phyloP scores from a whole-genome alignment of 2,329 filamentous ascomycete species.

The Paecilomyces variotii region DNA sequence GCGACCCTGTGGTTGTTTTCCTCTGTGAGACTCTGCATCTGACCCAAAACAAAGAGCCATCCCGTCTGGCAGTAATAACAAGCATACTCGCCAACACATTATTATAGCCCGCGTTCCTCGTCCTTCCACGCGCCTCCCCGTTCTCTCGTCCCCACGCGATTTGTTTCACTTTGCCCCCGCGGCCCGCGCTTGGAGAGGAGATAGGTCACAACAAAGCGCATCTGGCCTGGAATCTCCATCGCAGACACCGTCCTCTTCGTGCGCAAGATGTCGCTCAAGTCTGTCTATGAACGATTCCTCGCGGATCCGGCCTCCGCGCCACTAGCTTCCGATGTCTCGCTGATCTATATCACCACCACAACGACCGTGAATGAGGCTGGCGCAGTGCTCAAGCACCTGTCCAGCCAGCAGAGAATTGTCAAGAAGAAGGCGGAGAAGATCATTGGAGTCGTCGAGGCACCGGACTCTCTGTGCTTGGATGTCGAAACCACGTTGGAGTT shows the following conservation, averaged over 20 bases:
- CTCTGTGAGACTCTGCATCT: not conserved
- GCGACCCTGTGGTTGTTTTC: not conserved
- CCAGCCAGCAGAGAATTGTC: constrained; percentile 61
- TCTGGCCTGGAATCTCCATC: constrained; percentile 3
- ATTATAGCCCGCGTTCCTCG: not conserved
- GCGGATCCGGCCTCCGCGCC: constrained; percentile 56
- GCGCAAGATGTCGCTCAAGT: constrained; percentile 33
- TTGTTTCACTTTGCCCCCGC: not conserved
- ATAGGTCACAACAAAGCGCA: not conserved
- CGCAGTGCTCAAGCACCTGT: constrained; percentile 76
- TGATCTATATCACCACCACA: constrained; percentile 87
- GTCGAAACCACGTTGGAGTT: constrained; percentile 80
- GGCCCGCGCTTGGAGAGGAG: not conserved
- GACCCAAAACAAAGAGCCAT: not conserved
- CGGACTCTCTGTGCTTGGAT: constrained; percentile 64
- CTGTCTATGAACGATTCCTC: constrained; percentile 64
- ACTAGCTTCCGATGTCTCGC: constrained; percentile 57
- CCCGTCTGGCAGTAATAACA: not conserved
- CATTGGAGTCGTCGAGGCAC: constrained; percentile 64
- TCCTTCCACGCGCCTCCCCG: not conserved
- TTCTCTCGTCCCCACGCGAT: not conserved
- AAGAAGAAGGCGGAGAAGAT: constrained; percentile 76
- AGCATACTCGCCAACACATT: not conserved
- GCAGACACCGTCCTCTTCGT: not conserved
- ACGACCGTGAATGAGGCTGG: constrained; percentile 62